phyloP scores from a whole-genome alignment of 148 eudicot species.

The Rhododendron simsii region DNA sequence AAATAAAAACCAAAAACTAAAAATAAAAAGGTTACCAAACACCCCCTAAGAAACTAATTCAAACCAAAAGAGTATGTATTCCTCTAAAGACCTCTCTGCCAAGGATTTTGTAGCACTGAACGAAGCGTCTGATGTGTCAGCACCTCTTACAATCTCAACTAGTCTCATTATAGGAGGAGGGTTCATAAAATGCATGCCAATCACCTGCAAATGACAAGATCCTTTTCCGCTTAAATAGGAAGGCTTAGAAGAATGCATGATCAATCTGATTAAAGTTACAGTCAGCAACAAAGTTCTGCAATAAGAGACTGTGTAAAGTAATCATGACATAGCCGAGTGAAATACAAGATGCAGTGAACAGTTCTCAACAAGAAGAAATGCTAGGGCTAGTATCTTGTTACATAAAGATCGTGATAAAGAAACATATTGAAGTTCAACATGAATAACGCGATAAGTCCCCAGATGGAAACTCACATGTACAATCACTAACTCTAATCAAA shows the following conservation, averaged over 20 bases:
- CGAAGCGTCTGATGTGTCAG: conserved; percentile 74
- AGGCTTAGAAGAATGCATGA: neutral
- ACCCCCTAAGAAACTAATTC: neutral
- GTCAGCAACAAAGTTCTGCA: neutral
- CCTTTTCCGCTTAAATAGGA: neutral
- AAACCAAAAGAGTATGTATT: neutral
- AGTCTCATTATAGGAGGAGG: conserved; percentile 93
- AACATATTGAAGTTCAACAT: neutral
- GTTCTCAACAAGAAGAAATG: neutral
- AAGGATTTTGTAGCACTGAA: conserved; percentile 54
- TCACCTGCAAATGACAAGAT: conserved; percentile 48
- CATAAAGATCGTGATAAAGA: neutral
- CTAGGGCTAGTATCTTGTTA: neutral
- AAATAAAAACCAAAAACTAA: too few species aligned
- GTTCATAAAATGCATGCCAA: conserved; percentile 97
- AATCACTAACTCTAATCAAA: neutral
- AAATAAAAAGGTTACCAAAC: too few species aligned
- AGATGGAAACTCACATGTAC: neutral
- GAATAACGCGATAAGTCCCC: neutral
- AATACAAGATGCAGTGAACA: neutral
- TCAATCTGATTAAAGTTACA: neutral
- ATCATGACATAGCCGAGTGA: neutral
- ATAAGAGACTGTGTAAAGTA: neutral
- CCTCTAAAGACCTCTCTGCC: conserved; percentile 63
- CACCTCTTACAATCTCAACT: conserved; percentile 85